These are phyloP conservation scores for Quercus mongolica DNA, from an alignment of 306 rosid genomes.

Conservation along the genomic window DNA sequence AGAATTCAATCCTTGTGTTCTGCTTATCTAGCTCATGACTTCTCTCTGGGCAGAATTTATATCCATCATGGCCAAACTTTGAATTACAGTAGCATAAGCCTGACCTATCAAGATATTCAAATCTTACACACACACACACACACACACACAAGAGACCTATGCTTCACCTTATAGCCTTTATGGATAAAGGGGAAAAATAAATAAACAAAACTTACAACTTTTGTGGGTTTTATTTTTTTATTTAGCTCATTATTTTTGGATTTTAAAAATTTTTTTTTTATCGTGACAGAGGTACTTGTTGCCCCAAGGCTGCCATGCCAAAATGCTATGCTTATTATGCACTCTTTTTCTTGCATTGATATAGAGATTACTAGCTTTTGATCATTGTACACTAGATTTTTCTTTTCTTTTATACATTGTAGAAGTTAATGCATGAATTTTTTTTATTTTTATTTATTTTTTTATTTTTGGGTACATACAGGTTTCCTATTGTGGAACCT, in stretches of 20 bases:
- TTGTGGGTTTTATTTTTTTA: background rate
- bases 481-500: constrained; percentile 92
- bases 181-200: background rate
- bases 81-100: no score
- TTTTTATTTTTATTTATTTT: constrained; percentile 9
- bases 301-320: background rate
- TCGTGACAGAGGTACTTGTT: background rate
- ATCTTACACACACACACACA: no score
- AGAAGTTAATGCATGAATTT: constrained; percentile 19
- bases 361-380: background rate
- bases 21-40: no score
- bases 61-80: no score
- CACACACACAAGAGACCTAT: background rate
- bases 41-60: no score
- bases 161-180: background rate
- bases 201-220: background rate
- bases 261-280: background rate
- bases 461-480: constrained; percentile 16
- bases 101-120: no score
- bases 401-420: constrained; percentile 1
- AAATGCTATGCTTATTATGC: background rate
- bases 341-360: background rate
- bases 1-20: no score
- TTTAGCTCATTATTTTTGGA: background rate
- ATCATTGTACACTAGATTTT: background rate